Percentiles rank a stretch among this genome's conserved stretches.
Evolutionary conservation across 2,329 filamentous ascomycete species (phyloP).

Genomic region (Berkeleyomyces basicola): DNA sequence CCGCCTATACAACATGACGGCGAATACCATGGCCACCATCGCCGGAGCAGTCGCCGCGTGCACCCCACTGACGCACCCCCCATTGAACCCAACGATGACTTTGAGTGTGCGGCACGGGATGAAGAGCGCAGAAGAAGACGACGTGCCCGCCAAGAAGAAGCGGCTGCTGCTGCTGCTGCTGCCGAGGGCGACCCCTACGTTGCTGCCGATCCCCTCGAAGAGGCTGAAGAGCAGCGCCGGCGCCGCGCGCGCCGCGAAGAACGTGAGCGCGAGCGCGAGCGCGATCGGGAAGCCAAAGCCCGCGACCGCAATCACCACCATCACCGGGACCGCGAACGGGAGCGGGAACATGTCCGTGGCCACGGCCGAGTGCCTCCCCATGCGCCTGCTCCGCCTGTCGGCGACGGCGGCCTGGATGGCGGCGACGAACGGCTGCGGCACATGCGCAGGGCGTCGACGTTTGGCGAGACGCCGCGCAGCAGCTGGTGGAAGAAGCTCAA

Average conservation of each 20-base stretch:
- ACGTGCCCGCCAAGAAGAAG: slow-evolving; percentile 19
- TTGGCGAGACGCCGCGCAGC: slow-evolving; percentile 28
- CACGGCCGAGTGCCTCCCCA: slow-evolving; percentile 19
- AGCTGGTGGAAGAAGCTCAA: slow-evolving; percentile 45
- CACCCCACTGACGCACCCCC: slow-evolving; percentile 12
- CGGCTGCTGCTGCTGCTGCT: slow-evolving; percentile 23
- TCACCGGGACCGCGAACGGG: slow-evolving; percentile 2
- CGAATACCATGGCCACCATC: slow-evolving; percentile 27
- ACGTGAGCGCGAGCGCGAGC: slow-evolving; percentile 20
- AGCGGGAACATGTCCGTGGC: slow-evolving; percentile 17
- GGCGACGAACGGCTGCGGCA: slow-evolving; percentile 28
- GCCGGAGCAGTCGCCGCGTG: slow-evolving; percentile 21
- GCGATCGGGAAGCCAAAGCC: not conserved
- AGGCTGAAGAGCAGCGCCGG: slow-evolving; percentile 28
- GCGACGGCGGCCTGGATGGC: slow-evolving; percentile 23
- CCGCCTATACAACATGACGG: slow-evolving; percentile 20
- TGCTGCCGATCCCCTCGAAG: slow-evolving; percentile 14
- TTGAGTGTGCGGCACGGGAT: not conserved
- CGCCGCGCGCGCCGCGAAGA: slow-evolving; percentile 30
- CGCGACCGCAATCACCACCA: not conserved
- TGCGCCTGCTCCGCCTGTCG: slow-evolving; percentile 14
- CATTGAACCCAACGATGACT: slow-evolving; percentile 13
- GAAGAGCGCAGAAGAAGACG: slow-evolving; percentile 15
- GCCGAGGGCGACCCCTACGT: slow-evolving; percentile 27
- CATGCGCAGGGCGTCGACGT: slow-evolving; percentile 25